Base-by-base conservation (phyloP, 495 filamentous ascomycete genomes). In the Aspergillus hancockii region DNA sequence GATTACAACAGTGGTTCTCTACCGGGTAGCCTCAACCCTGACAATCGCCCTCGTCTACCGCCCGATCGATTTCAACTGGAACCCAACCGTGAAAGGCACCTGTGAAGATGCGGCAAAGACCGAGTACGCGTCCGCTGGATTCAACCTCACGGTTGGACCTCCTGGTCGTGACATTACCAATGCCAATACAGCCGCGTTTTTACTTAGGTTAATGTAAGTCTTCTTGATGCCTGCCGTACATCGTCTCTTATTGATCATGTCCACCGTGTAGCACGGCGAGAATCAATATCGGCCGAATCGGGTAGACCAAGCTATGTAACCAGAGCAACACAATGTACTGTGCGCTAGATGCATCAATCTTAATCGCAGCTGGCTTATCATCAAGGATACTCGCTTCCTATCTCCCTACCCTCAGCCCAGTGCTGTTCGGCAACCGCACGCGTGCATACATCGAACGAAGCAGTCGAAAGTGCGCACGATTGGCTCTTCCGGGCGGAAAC, bases 121-220 rank as follows among this genome's bases (percentile, higher is more conserved):
- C 7, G 47, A 64, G 43, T 58, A 62, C 32, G 61, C 59, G 13
- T 61, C 64, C 23, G 58, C 66, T 18, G 61, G 58, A 14, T 64
- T 69, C 56, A 69, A 64, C 34, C 52, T 69, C 58, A 55, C 36
- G 8, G 52, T n/a, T 69, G 8, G 58, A 67, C 10, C 25, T 69
- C 25, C 38, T 41, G 9, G 58, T 64, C 12, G 64, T 64, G 23
- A 21, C 62, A 12, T 32, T 69, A 19, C 66, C 64, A 3, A 47
- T 64, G 25, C 62, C 63, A 4, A 53, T 65, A 32, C 31, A 5
- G 31, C 31, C 6, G 31, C 31, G 2, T 46, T 67, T n/a, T 67
- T 55, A 6, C 52, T 66, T n/a, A 57, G 64, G 12, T n/a, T 66
- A 7, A 34, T 60, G 64, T 66, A 56, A 36, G 57, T 50, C 2